These are phyloP conservation scores for Rhododendron ovatum DNA, from an alignment of 148 eudicot genomes.

Conservation along the genomic window DNA sequence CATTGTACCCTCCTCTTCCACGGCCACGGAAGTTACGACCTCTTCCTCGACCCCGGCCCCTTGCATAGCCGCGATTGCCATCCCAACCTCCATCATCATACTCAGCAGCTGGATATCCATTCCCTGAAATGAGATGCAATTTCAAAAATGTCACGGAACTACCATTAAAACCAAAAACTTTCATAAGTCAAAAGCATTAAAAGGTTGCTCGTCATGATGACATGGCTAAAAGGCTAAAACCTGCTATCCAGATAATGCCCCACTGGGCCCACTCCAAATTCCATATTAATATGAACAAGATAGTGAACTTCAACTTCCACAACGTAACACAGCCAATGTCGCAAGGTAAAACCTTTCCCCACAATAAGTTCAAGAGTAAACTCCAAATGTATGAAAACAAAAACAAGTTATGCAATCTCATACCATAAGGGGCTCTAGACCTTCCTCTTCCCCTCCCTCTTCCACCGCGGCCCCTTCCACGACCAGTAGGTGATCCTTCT, in stretches of 20 bases:
- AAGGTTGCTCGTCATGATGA: background rate
- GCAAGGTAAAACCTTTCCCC: background rate
- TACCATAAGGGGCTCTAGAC: slow-evolving; percentile 49
- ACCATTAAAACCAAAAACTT: background rate
- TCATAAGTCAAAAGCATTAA: background rate
- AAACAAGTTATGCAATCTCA: slow-evolving; percentile 20
- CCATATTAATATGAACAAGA: background rate
- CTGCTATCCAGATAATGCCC: background rate
- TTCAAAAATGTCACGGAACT: background rate
- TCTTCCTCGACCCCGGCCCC: slow-evolving; percentile 84
- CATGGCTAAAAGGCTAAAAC: background rate
- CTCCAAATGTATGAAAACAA: background rate
- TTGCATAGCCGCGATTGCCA: slow-evolving; percentile 50
- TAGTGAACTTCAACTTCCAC: background rate
- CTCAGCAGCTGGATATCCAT: slow-evolving; percentile 51
- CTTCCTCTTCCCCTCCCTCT: slow-evolving; percentile 95
- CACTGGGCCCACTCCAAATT: background rate
- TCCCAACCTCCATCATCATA: slow-evolving; percentile 91
- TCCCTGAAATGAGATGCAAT: slow-evolving; percentile 40
- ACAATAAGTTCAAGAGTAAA: background rate
- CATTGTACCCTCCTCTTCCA: slow-evolving; percentile 67
- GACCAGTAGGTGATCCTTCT: slow-evolving; percentile 78
- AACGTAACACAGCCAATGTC: background rate
- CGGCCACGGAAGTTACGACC: slow-evolving; percentile 69
- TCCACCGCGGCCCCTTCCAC: slow-evolving; percentile 89